Evolutionary conservation across 352 stramenopile genomes (phyloP).

Genomic region (Globisporangium splendens): DNA sequence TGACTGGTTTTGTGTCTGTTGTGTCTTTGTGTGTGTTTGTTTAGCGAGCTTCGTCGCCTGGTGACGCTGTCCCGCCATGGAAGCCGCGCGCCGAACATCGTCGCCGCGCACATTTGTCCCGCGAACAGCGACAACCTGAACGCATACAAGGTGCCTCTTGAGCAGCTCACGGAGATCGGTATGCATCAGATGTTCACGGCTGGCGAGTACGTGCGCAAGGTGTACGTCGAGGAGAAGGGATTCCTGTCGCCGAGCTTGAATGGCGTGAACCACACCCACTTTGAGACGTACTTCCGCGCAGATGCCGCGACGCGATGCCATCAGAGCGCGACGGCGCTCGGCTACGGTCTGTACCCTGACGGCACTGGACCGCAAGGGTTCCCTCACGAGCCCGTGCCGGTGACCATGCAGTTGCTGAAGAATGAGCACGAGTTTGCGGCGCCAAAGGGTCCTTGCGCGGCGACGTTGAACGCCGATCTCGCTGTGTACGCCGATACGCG

Average conservation of each 20-base stretch:
- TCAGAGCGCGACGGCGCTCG: constrained; percentile 71
- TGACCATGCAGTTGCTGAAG: constrained; percentile 81
- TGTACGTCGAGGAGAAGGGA: constrained; percentile 63
- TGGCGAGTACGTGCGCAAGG: constrained; percentile 61
- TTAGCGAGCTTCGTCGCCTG: constrained; percentile 68
- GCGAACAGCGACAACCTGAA: constrained; percentile 65
- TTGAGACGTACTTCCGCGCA: constrained; percentile 84
- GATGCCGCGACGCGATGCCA: constrained; percentile 77
- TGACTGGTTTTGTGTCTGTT: background rate
- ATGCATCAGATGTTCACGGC: constrained; percentile 74
- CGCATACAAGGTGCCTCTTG: constrained; percentile 74
- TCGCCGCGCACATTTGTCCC: constrained; percentile 55
- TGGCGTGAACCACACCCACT: constrained; percentile 68
- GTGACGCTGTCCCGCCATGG: constrained; percentile 79
- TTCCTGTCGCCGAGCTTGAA: constrained; percentile 74
- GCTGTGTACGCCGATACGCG: constrained; percentile 52
- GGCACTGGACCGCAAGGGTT: constrained; percentile 68
- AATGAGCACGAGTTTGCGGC: constrained; percentile 86
- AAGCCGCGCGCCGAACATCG: constrained; percentile 71
- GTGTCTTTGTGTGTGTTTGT: background rate
- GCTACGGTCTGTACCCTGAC: constrained; percentile 79
- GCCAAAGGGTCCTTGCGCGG: constrained; percentile 68
- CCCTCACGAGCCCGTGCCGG: constrained; percentile 64
- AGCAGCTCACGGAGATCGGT: constrained; percentile 78
- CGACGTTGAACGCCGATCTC: constrained; percentile 46